Evolutionary conservation across 2,329 filamentous ascomycete genomes (phyloP).

Genomic region (Aspergillus pseudoterreus): DNA sequence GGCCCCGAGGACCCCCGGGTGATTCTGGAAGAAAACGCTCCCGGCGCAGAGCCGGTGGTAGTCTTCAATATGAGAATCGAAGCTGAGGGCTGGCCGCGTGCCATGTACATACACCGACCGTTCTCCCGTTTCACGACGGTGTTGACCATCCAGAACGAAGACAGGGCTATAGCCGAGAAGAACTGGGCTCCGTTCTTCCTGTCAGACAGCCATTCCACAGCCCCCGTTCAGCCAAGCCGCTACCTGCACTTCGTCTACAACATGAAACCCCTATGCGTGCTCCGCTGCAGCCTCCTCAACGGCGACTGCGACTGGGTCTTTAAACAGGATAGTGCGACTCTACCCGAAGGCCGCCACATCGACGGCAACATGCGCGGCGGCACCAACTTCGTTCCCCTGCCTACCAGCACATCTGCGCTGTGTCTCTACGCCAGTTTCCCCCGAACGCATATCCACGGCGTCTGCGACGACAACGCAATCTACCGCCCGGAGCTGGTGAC

Average conservation of each 20-base stretch:
- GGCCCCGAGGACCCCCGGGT: neutral
- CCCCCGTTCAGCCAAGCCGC: neutral
- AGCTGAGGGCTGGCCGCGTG: neutral
- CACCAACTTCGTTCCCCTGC: neutral
- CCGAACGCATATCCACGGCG: neutral
- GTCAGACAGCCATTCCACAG: neutral
- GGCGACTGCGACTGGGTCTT: neutral
- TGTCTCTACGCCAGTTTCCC: neutral
- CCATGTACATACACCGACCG: neutral
- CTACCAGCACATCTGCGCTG: neutral
- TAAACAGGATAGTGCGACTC: neutral
- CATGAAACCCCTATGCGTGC: neutral
- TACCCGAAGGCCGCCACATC: neutral
- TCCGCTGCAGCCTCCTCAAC: neutral
- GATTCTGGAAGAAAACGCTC: neutral
- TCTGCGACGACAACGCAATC: neutral
- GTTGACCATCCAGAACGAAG: neutral
- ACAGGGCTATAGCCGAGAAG: neutral
- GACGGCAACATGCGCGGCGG: neutral
- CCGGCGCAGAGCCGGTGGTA: neutral
- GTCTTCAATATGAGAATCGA: neutral
- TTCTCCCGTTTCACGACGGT: neutral
- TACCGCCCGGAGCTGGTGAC: neutral
- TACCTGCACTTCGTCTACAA: neutral
- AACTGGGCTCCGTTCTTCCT: neutral